phyloP scores from a whole-genome alignment of 192 early-diverging fungal species.

The Coemansia sp. region DNA sequence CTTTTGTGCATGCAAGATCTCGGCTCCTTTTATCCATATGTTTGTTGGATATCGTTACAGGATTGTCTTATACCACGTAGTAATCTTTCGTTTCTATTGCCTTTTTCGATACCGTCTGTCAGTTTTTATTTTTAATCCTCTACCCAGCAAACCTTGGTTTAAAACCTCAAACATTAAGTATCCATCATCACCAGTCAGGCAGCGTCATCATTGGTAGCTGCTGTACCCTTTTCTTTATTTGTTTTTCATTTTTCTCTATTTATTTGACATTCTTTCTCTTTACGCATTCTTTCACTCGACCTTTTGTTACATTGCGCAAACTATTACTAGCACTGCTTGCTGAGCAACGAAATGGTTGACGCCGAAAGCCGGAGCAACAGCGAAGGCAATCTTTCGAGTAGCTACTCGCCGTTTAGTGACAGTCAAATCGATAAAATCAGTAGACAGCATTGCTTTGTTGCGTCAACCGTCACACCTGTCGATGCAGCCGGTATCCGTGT shows the following conservation, averaged over 20 bases:
- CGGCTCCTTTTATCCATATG: too few relatives aligned
- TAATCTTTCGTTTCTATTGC: not conserved
- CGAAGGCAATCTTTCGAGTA: constrained; percentile 7
- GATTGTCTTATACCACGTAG: too few relatives aligned
- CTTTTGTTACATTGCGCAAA: not conserved
- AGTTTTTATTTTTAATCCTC: not conserved
- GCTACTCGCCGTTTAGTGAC: constrained; percentile 27
- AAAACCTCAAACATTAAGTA: too few relatives aligned
- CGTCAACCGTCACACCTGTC: constrained; percentile 39
- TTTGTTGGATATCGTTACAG: not conserved
- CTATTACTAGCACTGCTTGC: not conserved
- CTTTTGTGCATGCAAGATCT: not conserved
- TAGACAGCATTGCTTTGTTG: constrained; percentile 27
- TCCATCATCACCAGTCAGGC: too few relatives aligned
- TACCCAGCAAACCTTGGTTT: too few relatives aligned
- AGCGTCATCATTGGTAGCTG: too few relatives aligned
- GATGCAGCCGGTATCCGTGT: constrained; percentile 52
- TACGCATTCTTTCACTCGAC: not conserved
- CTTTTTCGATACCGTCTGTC: too few relatives aligned
- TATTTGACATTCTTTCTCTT: not conserved
- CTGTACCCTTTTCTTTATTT: not conserved
- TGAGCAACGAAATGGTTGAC: constrained; percentile 5
- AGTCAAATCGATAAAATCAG: constrained; percentile 20
- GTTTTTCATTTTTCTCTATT: not conserved
- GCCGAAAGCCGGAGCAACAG: constrained; percentile 10